Base-by-base conservation (phyloP, 2,329 filamentous ascomycete genomes). In the Periglandula ipomoeae region DNA sequence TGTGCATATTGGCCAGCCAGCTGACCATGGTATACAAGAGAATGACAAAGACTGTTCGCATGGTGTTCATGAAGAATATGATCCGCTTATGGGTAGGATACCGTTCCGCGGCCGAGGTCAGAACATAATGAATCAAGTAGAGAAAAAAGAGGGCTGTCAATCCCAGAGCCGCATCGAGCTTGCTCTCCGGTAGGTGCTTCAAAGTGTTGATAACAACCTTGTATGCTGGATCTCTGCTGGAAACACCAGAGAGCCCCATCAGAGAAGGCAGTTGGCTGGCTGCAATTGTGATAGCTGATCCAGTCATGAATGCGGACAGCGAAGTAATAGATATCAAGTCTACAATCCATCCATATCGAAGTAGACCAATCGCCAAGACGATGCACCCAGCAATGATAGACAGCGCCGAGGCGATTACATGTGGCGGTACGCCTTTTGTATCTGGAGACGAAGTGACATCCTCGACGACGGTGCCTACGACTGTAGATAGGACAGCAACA, bases 231-330 rank as follows among this genome's bases (percentile, higher is more conserved):
- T 79, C 89, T 56, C 89, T 77, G 13, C 82, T 94, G 53, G 83
- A 80, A 65, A 93, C 82, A 20, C 78, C 78, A 1, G 74, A 75
- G 60, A 95, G 83, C 6, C 93, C 93, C 70, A 98, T 78, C 65
- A 97, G 70, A 2, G 78, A 76, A 1, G 87, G 85, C 5, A 96
- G 75, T 65, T 98, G 93, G 30, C 93, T 90, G 22, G 81, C 78
- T 15, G 80, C 82, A 61, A 98, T 97, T 59, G 80, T 95, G 65
- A 98, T 78, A 47, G 91, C 89, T 5, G 91, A 95, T 2, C 91
- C 91, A 0, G 93, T 97, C 87, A 97, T 96, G 72, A 95, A 97
- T 3, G 93, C 89, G 0, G 87, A 90, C 47, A 97, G 87, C 0
- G 90, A 87, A 1, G 89, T 84, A 49, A 96, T 79, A 1, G 93